Evolutionary conservation across 495 filamentous ascomycete species (phyloP).

Genomic region (Hypoxylon lenormandii): DNA sequence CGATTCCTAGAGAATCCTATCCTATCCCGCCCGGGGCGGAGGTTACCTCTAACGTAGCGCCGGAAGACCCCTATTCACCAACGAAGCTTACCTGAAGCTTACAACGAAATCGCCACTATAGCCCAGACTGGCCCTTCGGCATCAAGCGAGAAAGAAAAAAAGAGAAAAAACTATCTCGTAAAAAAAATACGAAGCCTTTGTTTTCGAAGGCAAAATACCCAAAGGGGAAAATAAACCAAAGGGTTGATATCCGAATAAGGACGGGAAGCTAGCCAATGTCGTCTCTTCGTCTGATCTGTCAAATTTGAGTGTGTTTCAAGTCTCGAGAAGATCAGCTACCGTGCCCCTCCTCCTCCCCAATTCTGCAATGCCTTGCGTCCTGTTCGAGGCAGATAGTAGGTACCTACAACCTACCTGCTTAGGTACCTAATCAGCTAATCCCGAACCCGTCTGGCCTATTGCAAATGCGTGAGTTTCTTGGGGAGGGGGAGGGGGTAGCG

Average conservation of each 20-base stretch:
- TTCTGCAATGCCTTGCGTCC: constrained; percentile 40
- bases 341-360: constrained; percentile 16
- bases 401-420: background rate
- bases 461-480: constrained; percentile 26
- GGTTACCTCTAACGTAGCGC: background rate
- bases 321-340: constrained; percentile 34
- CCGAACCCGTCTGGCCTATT: constrained; percentile 7
- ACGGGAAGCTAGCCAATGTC: background rate
- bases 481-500: too few relatives aligned
- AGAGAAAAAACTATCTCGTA: background rate
- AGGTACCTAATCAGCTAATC: constrained; percentile 34
- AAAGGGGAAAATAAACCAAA: constrained; percentile 1
- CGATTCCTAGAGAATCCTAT: constrained; percentile 1
- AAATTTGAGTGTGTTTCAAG: constrained; percentile 39
- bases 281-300: constrained; percentile 35
- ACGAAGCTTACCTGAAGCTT: background rate
- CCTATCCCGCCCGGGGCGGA: constrained; percentile 25
- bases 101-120: background rate
- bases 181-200: background rate
- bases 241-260: constrained; percentile 7
- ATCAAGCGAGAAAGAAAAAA: too few relatives aligned
- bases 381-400: background rate
- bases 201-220: background rate
- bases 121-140: background rate
- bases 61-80: background rate